Evolutionary conservation across 2,329 filamentous ascomycete species (phyloP).

Genomic region (Curvularia spicifera): DNA sequence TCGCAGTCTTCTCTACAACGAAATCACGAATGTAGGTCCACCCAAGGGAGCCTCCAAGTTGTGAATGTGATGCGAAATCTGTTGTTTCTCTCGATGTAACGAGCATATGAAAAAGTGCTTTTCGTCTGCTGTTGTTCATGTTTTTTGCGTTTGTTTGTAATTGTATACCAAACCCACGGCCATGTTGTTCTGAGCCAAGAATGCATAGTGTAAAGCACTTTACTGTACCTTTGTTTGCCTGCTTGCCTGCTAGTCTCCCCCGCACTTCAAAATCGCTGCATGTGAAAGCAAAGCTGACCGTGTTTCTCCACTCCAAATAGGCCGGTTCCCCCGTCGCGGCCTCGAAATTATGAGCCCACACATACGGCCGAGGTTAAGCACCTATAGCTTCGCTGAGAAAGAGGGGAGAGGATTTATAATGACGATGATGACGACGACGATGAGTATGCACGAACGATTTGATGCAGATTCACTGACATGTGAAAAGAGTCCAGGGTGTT

Average conservation of each 20-base stretch:
- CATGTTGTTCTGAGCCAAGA: not conserved
- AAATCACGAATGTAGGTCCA: constrained; percentile 77
- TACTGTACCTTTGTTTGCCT: not conserved
- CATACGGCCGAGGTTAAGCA: constrained; percentile 18
- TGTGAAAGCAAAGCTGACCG: constrained; percentile 23
- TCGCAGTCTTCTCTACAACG: constrained; percentile 78
- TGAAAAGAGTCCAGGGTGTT: not conserved
- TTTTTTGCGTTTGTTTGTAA: constrained; percentile 7
- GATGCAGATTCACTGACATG: not conserved
- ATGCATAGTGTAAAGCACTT: constrained; percentile 12
- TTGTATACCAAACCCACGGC: constrained; percentile 20
- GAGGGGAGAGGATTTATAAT: not conserved
- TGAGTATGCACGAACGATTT: too few relatives aligned
- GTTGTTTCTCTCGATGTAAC: not conserved
- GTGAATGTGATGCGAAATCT: constrained; percentile 26
- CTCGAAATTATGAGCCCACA: constrained; percentile 18
- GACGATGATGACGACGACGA: not conserved
- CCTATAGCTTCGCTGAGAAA: not conserved
- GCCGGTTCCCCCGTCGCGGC: constrained; percentile 21
- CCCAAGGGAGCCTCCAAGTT: constrained; percentile 62
- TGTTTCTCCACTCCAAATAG: constrained; percentile 5
- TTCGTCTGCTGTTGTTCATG: not conserved
- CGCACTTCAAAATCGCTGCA: not conserved
- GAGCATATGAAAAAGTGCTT: not conserved
- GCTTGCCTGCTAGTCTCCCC: not conserved